Percentiles rank a stretch among this genome's conserved stretches.
These are phyloP conservation scores for Echria macrotheca DNA, from an alignment of 495 filamentous ascomycete genomes.

Conservation along the genomic window DNA sequence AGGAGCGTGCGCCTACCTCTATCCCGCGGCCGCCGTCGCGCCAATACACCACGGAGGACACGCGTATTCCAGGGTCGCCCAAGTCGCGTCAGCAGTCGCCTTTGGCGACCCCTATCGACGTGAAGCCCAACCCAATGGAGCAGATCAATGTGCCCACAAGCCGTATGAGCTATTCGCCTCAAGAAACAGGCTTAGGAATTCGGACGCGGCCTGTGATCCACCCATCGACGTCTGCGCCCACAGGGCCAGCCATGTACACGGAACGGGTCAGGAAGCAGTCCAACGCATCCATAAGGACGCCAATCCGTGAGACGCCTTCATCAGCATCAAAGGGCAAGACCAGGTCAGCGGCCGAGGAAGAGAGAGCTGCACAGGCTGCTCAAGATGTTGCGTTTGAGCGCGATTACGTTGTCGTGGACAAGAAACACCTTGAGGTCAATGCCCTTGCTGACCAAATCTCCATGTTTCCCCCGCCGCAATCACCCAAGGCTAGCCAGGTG, in stretches of 20 bases:
- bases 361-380: constrained; percentile 74
- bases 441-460: constrained; percentile 93
- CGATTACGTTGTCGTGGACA: constrained; percentile 95
- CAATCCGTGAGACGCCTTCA: constrained; percentile 16
- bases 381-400: constrained; percentile 86
- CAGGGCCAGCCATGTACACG: constrained; percentile 25
- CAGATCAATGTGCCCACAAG: constrained; percentile 13
- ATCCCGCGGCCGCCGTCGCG: too few species aligned
- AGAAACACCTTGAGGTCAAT: constrained; percentile 90
- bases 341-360: constrained; percentile 51
- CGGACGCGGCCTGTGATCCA: constrained; percentile 39
- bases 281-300: constrained; percentile 28
- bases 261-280: constrained; percentile 34
- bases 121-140: constrained; percentile 26
- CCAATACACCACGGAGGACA: too few species aligned
- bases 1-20: too few species aligned
- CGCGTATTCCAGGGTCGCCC: constrained; percentile 32
- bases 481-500: constrained; percentile 43
- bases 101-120: constrained; percentile 32
- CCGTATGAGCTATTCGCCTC: constrained; percentile 29
- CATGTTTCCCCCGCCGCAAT: constrained; percentile 55
- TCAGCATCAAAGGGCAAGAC: constrained; percentile 21
- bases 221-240: constrained; percentile 37
- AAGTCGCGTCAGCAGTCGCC: constrained; percentile 34
- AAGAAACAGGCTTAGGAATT: constrained; percentile 37